Evolutionary conservation across 805 yeast species (phyloP).

Genomic region (Metschnikowia arizonensis): DNA sequence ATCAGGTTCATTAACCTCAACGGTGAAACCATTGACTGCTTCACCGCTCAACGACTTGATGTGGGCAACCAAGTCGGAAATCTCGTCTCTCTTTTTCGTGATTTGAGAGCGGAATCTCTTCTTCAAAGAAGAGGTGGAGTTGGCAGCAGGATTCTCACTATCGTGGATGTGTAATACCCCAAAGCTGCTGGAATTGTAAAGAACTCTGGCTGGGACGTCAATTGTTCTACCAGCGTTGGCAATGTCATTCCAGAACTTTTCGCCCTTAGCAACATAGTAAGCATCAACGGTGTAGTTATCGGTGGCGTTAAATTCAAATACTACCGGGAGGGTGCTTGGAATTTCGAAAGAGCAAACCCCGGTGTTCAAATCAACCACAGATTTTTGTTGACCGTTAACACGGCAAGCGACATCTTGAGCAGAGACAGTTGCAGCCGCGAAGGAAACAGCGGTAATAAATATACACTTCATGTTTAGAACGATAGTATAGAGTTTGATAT

Average conservation of each 20-base stretch:
- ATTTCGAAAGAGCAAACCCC: slow-evolving; percentile 38
- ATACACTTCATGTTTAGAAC: slow-evolving; percentile 19
- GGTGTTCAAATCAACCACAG: slow-evolving; percentile 38
- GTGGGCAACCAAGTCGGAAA: slow-evolving; percentile 21
- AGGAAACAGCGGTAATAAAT: slow-evolving; percentile 21
- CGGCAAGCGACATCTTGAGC: slow-evolving; percentile 37
- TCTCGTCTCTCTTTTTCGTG: slow-evolving; percentile 31
- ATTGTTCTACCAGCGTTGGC: slow-evolving; percentile 29
- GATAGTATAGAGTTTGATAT: slow-evolving; percentile 10
- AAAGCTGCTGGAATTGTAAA: slow-evolving; percentile 22
- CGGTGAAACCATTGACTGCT: slow-evolving; percentile 13
- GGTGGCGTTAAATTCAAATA: slow-evolving; percentile 24
- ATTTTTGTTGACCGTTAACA: slow-evolving; percentile 30
- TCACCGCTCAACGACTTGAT: slow-evolving; percentile 26
- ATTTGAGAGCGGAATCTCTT: slow-evolving; percentile 30
- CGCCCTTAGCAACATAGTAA: slow-evolving; percentile 27
- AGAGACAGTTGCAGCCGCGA: slow-evolving; percentile 20
- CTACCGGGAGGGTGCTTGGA: slow-evolving; percentile 26
- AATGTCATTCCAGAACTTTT: slow-evolving; percentile 34
- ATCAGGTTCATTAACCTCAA: slow-evolving; percentile 8
- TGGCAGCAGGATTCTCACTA: slow-evolving; percentile 27
- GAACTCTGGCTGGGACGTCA: slow-evolving; percentile 28
- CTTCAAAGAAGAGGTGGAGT: slow-evolving; percentile 40
- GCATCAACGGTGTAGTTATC: slow-evolving; percentile 33
- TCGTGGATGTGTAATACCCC: slow-evolving; percentile 30